Evolutionary conservation across 805 yeast species (phyloP), one percentile per base, ranked within the genome.

Genomic region (Sugiyamaella floridensis): DNA sequence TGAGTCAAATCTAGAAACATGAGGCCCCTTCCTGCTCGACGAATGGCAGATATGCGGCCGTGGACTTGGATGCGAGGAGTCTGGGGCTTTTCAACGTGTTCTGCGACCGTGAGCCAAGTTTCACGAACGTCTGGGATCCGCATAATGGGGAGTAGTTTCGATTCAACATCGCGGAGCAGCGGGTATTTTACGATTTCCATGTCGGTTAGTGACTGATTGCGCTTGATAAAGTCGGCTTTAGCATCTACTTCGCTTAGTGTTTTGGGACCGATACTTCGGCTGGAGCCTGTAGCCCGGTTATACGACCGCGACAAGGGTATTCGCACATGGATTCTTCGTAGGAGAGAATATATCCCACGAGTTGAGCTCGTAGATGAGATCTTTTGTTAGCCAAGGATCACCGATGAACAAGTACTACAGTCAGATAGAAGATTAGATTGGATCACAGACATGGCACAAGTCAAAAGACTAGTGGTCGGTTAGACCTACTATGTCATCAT

Each of bases 1-100:
- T 85, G 92, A 0, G 71, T 61, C 1, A 88, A 42, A 63, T 88
- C 96, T 20, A 87, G 60, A 60, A 88, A 88, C 42, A 78, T 67
- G 70, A 87, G 76, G 1, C 83, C 85, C 59, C 78, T 82, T 0
- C 95, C 89, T 0, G 89, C 74, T 49, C 73, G 76, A 40, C 96
- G 66, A 0, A 88, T 74, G 18, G 79, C 71, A 1, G 51, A 53
- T 7, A 88, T 74, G 50, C 82, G 77, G 0, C 95, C 96, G 55
- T 80, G 77, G 8, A 76, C 56, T 49, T 20, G 46, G 41, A 26
- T 40, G 18, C 20, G 2, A 2, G 28, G 16, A n/a, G 16, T 20
- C 16, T 19, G 19, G 15, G 32, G 43, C 40, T 15, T 19, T 15
- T 19, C 10, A 37, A 43, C 43, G 28, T 41, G 47, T 2, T 41